These are phyloP conservation scores for Mycena vulgaris DNA, from an alignment of 768 basidiomycete genomes.

Conservation along the genomic window DNA sequence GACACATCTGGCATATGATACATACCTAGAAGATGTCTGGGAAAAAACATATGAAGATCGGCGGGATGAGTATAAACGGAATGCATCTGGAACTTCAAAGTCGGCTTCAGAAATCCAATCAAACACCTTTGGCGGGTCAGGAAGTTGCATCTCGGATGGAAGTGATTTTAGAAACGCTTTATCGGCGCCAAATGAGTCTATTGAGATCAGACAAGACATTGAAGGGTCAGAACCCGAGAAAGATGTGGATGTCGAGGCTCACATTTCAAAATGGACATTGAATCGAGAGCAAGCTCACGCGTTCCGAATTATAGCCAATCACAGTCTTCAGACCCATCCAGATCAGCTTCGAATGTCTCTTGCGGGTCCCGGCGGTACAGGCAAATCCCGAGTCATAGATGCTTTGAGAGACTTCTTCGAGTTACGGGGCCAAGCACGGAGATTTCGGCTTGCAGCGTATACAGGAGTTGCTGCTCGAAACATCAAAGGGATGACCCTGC, in stretches of 20 bases:
- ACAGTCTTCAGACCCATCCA: neutral
- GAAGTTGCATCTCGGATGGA: neutral
- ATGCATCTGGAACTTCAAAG: neutral
- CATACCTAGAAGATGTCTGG: conserved; percentile 5
- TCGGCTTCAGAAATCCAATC: too few relatives aligned
- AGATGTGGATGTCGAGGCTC: conserved; percentile 4
- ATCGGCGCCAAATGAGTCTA: neutral
- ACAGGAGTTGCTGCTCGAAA: conserved; percentile 25
- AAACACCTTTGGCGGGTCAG: too few relatives aligned
- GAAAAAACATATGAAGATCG: conserved; percentile 6
- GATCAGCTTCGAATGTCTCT: conserved; percentile 7
- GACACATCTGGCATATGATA: neutral
- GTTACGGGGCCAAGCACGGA: neutral
- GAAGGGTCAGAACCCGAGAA: too few relatives aligned
- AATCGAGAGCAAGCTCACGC: conserved; percentile 1
- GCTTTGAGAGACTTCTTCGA: conserved; percentile 19
- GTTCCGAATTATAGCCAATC: conserved; percentile 4
- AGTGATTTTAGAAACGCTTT: neutral
- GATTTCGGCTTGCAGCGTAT: conserved; percentile 23
- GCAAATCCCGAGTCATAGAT: conserved; percentile 19
- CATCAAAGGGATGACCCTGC: conserved; percentile 27
- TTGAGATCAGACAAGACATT: neutral
- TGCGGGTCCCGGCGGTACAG: neutral
- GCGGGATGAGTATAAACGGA: neutral
- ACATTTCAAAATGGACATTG: neutral